Evolutionary conservation across 441 rosid species (phyloP).

Genomic region (Aquilaria agallochum): DNA sequence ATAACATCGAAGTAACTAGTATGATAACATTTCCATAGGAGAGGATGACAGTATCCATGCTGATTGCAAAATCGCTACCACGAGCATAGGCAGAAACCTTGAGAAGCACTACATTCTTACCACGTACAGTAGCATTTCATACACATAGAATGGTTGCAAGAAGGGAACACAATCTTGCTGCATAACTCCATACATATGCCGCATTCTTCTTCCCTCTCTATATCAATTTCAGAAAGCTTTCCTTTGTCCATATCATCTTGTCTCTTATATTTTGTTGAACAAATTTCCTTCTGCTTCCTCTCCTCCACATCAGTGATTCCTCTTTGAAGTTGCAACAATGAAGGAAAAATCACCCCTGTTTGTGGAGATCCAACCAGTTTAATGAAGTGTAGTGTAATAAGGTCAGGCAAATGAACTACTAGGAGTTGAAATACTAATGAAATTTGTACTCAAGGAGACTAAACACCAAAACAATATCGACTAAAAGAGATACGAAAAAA

Average conservation of each 20-base stretch:
- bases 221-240: conserved; percentile 58
- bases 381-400: neutral
- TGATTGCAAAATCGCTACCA: no score
- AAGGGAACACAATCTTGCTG: conserved; percentile 52
- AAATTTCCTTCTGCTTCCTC: conserved; percentile 58
- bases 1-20: no score
- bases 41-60: no score
- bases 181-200: conserved; percentile 61
- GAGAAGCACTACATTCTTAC: conserved; percentile 19
- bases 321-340: conserved; percentile 53
- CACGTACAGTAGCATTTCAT: conserved; percentile 53
- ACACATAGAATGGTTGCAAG: conserved; percentile 65
- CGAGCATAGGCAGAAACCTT: no score
- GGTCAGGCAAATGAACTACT: no score
- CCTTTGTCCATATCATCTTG: conserved; percentile 45
- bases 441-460: neutral
- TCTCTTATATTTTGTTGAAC: conserved; percentile 40
- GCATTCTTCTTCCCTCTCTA: conserved; percentile 72
- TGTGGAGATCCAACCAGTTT: conserved; percentile 11
- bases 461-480: neutral
- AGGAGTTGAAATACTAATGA: no score
- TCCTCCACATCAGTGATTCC: conserved; percentile 55
- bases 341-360: conserved; percentile 64
- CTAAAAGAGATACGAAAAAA: neutral
- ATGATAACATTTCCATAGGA: no score